These are phyloP conservation scores for Chrysochromulina parva DNA, from an alignment of 78 protist genomes.

Conservation along the genomic window DNA sequence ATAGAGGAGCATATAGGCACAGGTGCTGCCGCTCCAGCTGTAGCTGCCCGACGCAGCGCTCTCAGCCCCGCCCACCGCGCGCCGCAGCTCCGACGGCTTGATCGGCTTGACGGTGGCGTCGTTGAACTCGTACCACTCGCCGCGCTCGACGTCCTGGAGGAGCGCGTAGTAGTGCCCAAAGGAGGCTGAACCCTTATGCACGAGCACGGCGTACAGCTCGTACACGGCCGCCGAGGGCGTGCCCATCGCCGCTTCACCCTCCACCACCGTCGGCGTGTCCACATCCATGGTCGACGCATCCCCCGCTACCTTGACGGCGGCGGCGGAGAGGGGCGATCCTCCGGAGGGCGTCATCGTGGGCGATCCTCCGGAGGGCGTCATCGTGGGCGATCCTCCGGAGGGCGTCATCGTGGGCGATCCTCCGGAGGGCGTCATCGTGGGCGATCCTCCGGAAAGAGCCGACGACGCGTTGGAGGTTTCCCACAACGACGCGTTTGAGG, in stretches of 20 bases:
- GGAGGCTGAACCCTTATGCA: conserved; percentile 60
- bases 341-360: no score
- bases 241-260: background rate
- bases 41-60: background rate
- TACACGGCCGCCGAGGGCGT: conserved; percentile 13
- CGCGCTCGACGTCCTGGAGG: conserved; percentile 23
- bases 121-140: conserved; percentile 56
- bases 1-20: background rate
- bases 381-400: no score
- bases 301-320: no score
- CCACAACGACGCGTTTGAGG: no score
- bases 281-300: no score
- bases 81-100: background rate
- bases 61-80: background rate
- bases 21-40: background rate
- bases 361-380: no score
- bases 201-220: conserved; percentile 63
- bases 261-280: background rate
- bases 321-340: no score
- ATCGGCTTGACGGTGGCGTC: conserved; percentile 30
- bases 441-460: no score
- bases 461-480: no score
- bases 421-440: no score
- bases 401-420: no score
- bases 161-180: conserved; percentile 71